phyloP scores from a whole-genome alignment of 1,284 basidiomycete species.

The Trichosporon faecale region DNA sequence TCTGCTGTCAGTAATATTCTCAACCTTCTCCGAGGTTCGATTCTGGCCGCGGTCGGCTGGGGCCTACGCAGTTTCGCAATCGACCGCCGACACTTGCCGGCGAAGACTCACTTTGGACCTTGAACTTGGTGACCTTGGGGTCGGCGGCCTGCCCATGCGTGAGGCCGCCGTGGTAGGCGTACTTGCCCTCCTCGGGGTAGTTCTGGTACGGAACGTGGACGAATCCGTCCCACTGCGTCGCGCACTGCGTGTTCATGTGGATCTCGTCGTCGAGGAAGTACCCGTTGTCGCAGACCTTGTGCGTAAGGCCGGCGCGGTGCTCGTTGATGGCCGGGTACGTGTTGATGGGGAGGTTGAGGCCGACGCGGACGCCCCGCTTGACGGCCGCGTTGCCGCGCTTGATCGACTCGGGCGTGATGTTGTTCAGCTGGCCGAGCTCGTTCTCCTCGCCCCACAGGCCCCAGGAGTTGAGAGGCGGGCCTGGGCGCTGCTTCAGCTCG shows the following conservation, averaged over 20 bases:
- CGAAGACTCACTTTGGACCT: constrained; percentile 23
- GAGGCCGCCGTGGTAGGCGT: constrained; percentile 22
- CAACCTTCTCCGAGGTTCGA: too few relatives aligned
- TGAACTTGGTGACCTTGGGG: constrained; percentile 7
- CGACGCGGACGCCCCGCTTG: constrained; percentile 32
- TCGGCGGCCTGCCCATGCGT: constrained; percentile 15
- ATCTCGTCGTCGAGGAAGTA: constrained; percentile 42
- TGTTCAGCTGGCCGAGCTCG: constrained; percentile 37
- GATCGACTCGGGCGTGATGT: constrained; percentile 35
- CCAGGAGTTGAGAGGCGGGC: constrained; percentile 42
- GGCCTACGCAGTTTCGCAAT: too few relatives aligned
- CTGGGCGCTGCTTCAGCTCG: constrained; percentile 19
- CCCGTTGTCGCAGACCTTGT: constrained; percentile 24
- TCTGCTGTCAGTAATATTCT: constrained; percentile 14
- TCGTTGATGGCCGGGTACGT: constrained; percentile 13
- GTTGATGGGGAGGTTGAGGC: constrained; percentile 33
- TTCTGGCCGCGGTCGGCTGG: too few relatives aligned
- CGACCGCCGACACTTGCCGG: too few relatives aligned
- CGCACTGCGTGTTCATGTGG: constrained; percentile 50
- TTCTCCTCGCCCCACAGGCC: constrained; percentile 35
- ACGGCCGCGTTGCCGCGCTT: constrained; percentile 31
- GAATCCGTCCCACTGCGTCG: constrained; percentile 53
- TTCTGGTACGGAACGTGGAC: constrained; percentile 43
- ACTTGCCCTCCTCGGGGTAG: constrained; percentile 21
- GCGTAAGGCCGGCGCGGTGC: constrained; percentile 18